These are phyloP conservation scores for Sabuloglossum arenarium DNA, from an alignment of 495 filamentous ascomycete genomes.

Conservation along the genomic window DNA sequence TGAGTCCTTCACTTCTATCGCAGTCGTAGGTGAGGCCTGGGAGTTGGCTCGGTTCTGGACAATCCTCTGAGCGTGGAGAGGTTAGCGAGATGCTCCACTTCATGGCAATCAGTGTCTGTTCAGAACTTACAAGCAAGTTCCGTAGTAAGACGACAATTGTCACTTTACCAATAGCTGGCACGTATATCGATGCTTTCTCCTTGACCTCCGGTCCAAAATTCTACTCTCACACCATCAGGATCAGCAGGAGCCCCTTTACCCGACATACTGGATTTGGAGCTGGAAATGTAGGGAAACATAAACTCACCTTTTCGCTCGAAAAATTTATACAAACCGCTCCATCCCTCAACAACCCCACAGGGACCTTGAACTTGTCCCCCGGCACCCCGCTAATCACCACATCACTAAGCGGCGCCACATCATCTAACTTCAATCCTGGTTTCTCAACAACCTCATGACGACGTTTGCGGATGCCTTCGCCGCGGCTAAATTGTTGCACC, in stretches of 20 bases:
- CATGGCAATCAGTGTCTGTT: neutral
- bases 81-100: neutral
- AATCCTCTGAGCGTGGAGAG: neutral
- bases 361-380: conserved; percentile 65
- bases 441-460: conserved; percentile 70
- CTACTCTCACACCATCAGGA: conserved; percentile 14
- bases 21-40: neutral
- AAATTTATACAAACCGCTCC: conserved; percentile 96
- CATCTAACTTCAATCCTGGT: conserved; percentile 49
- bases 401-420: conserved; percentile 70
- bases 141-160: conserved; percentile 81
- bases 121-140: conserved; percentile 55
- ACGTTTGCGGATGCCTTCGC: conserved; percentile 57
- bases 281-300: neutral
- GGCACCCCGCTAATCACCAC: conserved; percentile 94
- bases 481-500: conserved; percentile 81
- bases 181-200: conserved; percentile 89
- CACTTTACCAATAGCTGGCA: conserved; percentile 91
- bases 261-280: neutral
- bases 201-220: conserved; percentile 82
- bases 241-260: neutral
- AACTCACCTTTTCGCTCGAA: conserved; percentile 59
- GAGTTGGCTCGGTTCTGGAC: neutral
- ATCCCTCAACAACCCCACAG: conserved; percentile 56
- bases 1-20: neutral